A percentile compares a stretch with the other conserved stretches of the same genome.
Evolutionary conservation across 805 yeast species (phyloP).

Genomic region (Schwanniomyces pseudopolymorphus): DNA sequence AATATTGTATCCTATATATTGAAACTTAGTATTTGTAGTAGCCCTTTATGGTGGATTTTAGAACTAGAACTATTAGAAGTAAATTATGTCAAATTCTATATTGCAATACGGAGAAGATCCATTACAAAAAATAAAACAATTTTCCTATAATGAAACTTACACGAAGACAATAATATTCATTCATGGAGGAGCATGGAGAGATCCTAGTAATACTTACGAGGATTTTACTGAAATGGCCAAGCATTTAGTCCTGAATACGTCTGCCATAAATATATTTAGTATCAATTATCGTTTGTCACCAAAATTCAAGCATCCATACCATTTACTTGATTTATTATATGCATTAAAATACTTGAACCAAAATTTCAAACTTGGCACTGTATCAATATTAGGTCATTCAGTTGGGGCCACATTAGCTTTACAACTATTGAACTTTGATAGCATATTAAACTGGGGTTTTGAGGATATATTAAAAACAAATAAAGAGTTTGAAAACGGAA

Average conservation of each 20-base stretch:
- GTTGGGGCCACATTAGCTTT: constrained; percentile 72
- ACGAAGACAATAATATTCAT: constrained; percentile 49
- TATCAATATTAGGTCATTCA: constrained; percentile 66
- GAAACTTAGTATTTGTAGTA: background rate
- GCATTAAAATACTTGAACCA: constrained; percentile 38
- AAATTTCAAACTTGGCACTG: constrained; percentile 15
- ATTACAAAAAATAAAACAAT: constrained; percentile 30
- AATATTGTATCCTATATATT: background rate
- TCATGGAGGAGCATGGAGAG: constrained; percentile 93
- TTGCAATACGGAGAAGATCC: constrained; percentile 30
- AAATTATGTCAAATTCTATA: background rate
- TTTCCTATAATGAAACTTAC: constrained; percentile 13
- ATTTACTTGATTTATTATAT: constrained; percentile 51
- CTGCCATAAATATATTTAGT: constrained; percentile 23
- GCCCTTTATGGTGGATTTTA: background rate
- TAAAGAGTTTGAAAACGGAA: background rate
- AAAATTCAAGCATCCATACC: constrained; percentile 58
- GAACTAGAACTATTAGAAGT: background rate
- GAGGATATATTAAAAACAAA: background rate
- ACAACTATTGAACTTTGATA: constrained; percentile 43
- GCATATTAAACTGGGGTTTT: constrained; percentile 17
- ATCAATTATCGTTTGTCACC: constrained; percentile 70
- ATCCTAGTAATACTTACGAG: constrained; percentile 55
- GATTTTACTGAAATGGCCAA: constrained; percentile 46
- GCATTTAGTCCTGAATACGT: constrained; percentile 3